Percentiles rank a stretch among this genome's conserved stretches.
Conservation (phyloP, 306 rosid genomes). For the Hippophae gyantsensis region DNA sequence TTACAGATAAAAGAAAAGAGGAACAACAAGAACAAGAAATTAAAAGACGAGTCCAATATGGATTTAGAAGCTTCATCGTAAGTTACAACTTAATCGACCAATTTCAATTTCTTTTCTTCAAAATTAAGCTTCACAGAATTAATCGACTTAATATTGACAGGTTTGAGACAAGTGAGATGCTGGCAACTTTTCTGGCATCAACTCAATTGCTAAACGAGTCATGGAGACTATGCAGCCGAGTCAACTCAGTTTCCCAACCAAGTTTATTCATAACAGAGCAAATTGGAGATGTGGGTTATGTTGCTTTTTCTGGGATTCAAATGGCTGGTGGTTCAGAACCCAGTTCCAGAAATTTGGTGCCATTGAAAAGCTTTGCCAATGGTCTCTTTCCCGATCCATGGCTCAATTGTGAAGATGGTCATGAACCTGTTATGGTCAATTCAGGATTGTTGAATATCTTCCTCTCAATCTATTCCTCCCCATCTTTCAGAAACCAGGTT, state of each 20-base stretch:
- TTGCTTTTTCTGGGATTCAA: constrained; percentile 62
- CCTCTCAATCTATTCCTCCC: constrained; percentile 19
- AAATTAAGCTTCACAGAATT: too few relatives aligned
- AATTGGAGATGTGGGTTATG: constrained; percentile 36
- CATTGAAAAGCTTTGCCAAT: constrained; percentile 24
- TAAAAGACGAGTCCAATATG: constrained; percentile 24
- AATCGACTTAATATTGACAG: constrained; percentile 13
- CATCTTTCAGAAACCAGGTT: constrained; percentile 47
- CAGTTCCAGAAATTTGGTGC: constrained; percentile 25
- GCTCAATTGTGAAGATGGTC: constrained; percentile 23
- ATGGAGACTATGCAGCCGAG: constrained; percentile 58
- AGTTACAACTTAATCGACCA: constrained; percentile 9
- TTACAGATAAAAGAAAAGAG: background rate
- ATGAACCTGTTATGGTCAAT: constrained; percentile 51
- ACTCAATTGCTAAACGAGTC: constrained; percentile 68
- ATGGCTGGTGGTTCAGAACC: background rate
- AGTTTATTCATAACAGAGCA: constrained; percentile 24
- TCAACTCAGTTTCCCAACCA: constrained; percentile 28
- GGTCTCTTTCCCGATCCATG: constrained; percentile 21
- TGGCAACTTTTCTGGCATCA: constrained; percentile 51
- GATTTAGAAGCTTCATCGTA: constrained; percentile 62
- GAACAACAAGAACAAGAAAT: background rate
- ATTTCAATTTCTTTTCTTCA: too few relatives aligned
- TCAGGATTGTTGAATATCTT: constrained; percentile 45
- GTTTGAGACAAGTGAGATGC: constrained; percentile 71